Evolutionary conservation across 2,329 filamentous ascomycete genomes (phyloP).

Genomic region (Lachnellula occidentalis): DNA sequence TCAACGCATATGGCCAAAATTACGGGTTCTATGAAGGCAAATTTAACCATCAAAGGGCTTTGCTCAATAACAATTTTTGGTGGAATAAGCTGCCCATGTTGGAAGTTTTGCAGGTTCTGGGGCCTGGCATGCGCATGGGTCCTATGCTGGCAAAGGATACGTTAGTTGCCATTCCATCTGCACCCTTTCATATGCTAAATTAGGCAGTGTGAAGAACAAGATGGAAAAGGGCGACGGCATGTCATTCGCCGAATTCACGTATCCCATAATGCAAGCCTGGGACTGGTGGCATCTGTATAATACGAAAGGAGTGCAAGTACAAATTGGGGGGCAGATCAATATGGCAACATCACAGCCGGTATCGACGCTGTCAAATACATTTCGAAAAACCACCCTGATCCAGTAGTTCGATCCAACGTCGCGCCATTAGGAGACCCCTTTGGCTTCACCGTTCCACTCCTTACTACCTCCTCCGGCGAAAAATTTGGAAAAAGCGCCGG

Average conservation of each 20-base stretch:
- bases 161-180: slow-evolving; percentile 44
- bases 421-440: slow-evolving; percentile 49
- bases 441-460: slow-evolving; percentile 84
- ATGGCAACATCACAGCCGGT: slow-evolving; percentile 89
- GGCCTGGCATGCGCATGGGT: slow-evolving; percentile 69
- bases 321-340: slow-evolving; percentile 94
- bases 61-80: slow-evolving; percentile 84
- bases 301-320: slow-evolving; percentile 64
- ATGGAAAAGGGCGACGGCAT: slow-evolving; percentile 85
- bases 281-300: slow-evolving; percentile 90
- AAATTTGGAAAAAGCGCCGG: slow-evolving; percentile 96
- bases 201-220: slow-evolving; percentile 64
- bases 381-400: slow-evolving; percentile 50
- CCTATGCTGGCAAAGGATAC: slow-evolving; percentile 86
- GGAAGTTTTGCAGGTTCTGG: slow-evolving; percentile 71
- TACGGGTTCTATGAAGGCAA: slow-evolving; percentile 59
- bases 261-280: slow-evolving; percentile 91
- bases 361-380: slow-evolving; percentile 79
- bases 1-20: slow-evolving; percentile 58
- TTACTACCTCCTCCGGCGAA: slow-evolving; percentile 77
- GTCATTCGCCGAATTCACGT: slow-evolving; percentile 89
- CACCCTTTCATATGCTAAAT: slow-evolving; percentile 8
- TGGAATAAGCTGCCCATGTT: slow-evolving; percentile 65
- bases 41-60: slow-evolving; percentile 60
- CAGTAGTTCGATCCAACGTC: slow-evolving; percentile 37